Evolutionary conservation across 2,329 filamentous ascomycete genomes (phyloP).

Genomic region (Apiospora rasikravindrae): DNA sequence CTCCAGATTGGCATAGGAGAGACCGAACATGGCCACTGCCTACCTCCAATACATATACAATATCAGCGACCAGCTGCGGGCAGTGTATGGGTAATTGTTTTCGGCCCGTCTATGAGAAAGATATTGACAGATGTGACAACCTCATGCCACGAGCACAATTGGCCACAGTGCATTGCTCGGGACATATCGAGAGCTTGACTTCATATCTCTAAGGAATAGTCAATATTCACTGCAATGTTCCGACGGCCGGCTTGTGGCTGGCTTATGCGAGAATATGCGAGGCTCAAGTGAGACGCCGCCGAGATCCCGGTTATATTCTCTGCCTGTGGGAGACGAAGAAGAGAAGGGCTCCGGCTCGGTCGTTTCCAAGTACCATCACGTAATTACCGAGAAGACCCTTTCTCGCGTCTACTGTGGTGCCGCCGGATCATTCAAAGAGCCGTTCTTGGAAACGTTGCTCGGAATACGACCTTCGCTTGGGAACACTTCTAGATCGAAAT

Average conservation of each 20-base stretch:
- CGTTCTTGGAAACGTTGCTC: too few relatives aligned
- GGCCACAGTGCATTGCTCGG: background rate
- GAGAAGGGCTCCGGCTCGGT: too few relatives aligned
- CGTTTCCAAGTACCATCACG: too few relatives aligned
- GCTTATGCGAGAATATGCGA: background rate
- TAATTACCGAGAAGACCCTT: too few relatives aligned
- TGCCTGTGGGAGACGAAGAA: too few relatives aligned
- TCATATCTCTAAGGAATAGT: background rate
- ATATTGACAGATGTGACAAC: too few relatives aligned
- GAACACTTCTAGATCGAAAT: too few relatives aligned
- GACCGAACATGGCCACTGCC: background rate
- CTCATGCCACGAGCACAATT: background rate
- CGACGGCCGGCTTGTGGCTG: background rate
- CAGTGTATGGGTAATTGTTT: background rate
- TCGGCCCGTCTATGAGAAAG: background rate
- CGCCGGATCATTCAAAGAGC: too few relatives aligned
- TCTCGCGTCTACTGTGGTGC: too few relatives aligned
- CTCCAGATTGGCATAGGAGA: background rate
- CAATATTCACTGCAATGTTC: background rate
- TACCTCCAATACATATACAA: background rate
- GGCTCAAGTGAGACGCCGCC: background rate
- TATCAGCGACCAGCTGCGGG: background rate
- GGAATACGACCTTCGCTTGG: too few relatives aligned
- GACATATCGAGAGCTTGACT: background rate
- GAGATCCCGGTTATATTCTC: background rate